Evolutionary conservation across 1,139 yeast genomes (phyloP), one percentile per base, ranked within the genome.

Genomic region (Zygoascus hellenicus): DNA sequence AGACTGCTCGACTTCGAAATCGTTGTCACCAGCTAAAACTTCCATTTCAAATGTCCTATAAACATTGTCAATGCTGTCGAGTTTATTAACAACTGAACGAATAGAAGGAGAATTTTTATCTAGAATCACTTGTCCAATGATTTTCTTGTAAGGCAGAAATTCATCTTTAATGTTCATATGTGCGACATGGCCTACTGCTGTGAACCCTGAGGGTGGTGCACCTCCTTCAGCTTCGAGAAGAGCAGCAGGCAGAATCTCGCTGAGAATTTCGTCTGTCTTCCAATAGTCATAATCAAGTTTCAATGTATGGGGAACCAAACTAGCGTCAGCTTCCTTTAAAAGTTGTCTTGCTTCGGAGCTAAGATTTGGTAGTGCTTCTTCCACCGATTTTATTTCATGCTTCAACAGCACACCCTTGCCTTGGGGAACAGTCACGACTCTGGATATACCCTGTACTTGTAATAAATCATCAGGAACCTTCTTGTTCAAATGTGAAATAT

Each of bases 11-110:
- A 92, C 98, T 38, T 80, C 63, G 54, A 87, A 77, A 57, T 83
- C 78, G 2, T 60, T 53, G 31, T 69, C 71, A 6, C 98, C 98
- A 0, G 97, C 98, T 48, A 94, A 72, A 0, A 94, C 81, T 53
- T 90, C 87, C 97, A 94, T 90, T 22, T 81, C 81, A 69, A 94
- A 94, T 0, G 97, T 92, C 56, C 99, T 75, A 66, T 84, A 94
- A 51, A 83, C 80, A 3, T 95, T 83, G 45, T 85, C 95, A 46
- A 94, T 92, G 1, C 90, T 72, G 58, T 89, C 92, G 9, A 87
- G 75, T 65, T 94, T 94, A 65, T 90, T 95, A n/a, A 94, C 98
- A 9, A 94, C 98, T 0, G 97, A 90, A 51, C 77, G 78, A 22
- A 94, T 76, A 3, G 46, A 43, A 49, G 80, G 77, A 3, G 78